Evolutionary conservation across 1,139 yeast genomes (phyloP).

Genomic region (Scheffersomyces segobiensis): DNA sequence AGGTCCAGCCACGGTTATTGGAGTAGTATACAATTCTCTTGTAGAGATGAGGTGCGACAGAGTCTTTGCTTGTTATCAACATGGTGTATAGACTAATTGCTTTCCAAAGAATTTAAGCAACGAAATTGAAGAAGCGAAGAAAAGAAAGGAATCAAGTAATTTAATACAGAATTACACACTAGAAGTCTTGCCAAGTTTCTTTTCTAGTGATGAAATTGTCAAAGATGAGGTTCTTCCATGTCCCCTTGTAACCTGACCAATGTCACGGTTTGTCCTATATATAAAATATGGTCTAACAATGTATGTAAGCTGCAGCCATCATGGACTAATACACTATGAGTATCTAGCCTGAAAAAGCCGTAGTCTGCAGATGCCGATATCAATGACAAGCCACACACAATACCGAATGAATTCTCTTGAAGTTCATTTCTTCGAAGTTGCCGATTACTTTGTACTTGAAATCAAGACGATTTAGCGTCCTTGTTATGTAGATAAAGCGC

Average conservation of each 20-base stretch:
- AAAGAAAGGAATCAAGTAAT: neutral
- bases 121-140: neutral
- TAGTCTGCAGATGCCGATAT: neutral
- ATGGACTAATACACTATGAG: neutral
- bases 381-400: too few relatives aligned
- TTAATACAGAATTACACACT: neutral
- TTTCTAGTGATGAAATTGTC: neutral
- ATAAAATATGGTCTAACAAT: neutral
- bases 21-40: constrained; percentile 9
- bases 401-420: too few relatives aligned
- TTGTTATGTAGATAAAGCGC: too few relatives aligned
- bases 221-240: neutral
- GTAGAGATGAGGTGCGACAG: constrained; percentile 1
- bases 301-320: neutral
- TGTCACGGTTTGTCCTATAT: neutral
- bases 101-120: too few relatives aligned
- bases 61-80: neutral
- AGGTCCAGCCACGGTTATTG: constrained; percentile 8
- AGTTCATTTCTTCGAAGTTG: too few relatives aligned
- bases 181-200: neutral
- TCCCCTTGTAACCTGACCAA: neutral
- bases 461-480: too few relatives aligned
- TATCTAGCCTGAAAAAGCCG: neutral
- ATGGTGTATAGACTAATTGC: too few relatives aligned
- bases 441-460: too few relatives aligned